phyloP scores from a whole-genome alignment of 495 filamentous ascomycete species.

The Tuber magnatum region DNA sequence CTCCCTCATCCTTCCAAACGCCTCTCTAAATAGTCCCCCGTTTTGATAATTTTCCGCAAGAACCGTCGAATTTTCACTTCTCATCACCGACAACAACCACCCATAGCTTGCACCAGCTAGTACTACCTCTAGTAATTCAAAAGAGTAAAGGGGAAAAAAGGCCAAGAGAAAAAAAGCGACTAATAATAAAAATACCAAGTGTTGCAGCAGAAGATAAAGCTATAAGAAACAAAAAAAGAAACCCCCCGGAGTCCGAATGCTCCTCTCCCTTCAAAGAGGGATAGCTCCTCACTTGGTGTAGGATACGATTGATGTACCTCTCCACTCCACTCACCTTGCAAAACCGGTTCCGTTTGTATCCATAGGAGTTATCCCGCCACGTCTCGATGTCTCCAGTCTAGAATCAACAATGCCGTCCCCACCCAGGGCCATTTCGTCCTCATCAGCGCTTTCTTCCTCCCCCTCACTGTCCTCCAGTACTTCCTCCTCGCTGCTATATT shows the following conservation, averaged over 20 bases:
- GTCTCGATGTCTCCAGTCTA: slow-evolving; percentile 18
- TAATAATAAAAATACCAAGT: background rate
- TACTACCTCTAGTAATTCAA: slow-evolving; percentile 4
- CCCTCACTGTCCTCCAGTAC: slow-evolving; percentile 46
- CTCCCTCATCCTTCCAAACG: background rate
- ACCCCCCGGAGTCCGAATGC: background rate
- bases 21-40: background rate
- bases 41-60: background rate
- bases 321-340: slow-evolving; percentile 20
- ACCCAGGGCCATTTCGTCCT: slow-evolving; percentile 36
- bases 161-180: background rate
- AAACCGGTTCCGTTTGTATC: slow-evolving; percentile 23
- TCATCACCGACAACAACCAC: background rate
- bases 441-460: slow-evolving; percentile 50
- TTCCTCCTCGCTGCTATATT: slow-evolving; percentile 42
- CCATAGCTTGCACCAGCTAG: slow-evolving; percentile 2
- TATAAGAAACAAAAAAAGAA: background rate
- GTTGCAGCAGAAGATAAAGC: background rate
- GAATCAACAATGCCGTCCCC: slow-evolving; percentile 16
- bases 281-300: background rate
- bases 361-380: slow-evolving; percentile 26
- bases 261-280: background rate
- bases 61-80: background rate
- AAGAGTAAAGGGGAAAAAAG: background rate
- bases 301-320: background rate